Percentiles rank a stretch among this genome's conserved stretches.
These are phyloP conservation scores for Epicoccum sorghinum DNA, from an alignment of 2,329 filamentous ascomycete genomes.

Conservation along the genomic window DNA sequence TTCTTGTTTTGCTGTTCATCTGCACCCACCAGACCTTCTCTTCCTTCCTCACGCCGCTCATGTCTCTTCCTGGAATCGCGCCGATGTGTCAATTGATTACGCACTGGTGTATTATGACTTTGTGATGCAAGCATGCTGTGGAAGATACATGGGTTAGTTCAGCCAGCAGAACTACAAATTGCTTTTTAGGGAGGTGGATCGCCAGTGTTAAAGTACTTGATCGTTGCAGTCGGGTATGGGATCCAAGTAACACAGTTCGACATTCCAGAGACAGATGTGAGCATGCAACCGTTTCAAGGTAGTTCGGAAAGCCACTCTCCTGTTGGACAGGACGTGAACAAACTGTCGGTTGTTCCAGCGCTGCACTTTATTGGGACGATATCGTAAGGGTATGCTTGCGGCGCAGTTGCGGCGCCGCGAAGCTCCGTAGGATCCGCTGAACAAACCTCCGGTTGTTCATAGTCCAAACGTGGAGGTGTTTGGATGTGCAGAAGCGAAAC, in stretches of 20 bases:
- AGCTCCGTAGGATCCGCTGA: not conserved
- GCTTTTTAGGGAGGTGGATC: not conserved
- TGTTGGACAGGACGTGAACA: not conserved
- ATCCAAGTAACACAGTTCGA: not conserved
- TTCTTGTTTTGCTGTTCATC: not conserved
- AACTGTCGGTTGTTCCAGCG: not conserved
- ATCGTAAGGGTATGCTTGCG: not conserved
- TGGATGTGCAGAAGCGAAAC: slow-evolving; percentile 15
- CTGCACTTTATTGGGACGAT: not conserved
- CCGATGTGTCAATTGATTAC: not conserved
- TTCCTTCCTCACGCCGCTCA: not conserved
- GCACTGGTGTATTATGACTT: slow-evolving; percentile 1
- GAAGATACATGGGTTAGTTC: slow-evolving; percentile 5
- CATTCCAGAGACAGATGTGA: slow-evolving; percentile 12
- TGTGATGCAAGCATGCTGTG: slow-evolving; percentile 7
- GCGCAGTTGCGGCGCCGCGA: not conserved
- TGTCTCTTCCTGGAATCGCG: not conserved
- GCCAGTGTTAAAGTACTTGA: slow-evolving; percentile 1
- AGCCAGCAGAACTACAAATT: slow-evolving; percentile 16
- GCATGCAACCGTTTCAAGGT: slow-evolving; percentile 10
- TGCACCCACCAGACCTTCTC: slow-evolving; percentile 6
- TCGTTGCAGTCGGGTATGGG: not conserved
- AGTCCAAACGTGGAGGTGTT: slow-evolving; percentile 5
- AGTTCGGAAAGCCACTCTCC: not conserved
- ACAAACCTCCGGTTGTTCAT: slow-evolving; percentile 3